Base-by-base conservation (phyloP, 306 rosid genomes). In the Hylodesmum podocarpum region DNA sequence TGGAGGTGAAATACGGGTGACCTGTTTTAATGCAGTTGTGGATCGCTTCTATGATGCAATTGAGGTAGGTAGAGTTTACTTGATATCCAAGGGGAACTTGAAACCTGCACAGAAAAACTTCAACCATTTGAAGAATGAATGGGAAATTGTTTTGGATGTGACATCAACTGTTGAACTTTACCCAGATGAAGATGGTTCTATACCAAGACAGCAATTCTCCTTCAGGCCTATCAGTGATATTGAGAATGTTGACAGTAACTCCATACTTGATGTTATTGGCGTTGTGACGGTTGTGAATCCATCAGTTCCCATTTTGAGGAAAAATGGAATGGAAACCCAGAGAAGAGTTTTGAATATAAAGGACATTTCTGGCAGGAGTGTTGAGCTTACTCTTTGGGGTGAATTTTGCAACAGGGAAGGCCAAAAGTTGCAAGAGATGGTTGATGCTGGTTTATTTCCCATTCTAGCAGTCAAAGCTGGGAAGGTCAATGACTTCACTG, bases 381-480 rank as follows among this genome's bases (percentile, higher is more conserved):
- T 92, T 64, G 94, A 92, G 84, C 75, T 90, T 22, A 90, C 94
- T 59, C 87, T 92, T 27, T 90, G 97, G 96, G 97, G 96, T 43
- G 96, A 92, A 21, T 84, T 90, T 61, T 92, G 96, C 86, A 88
- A 92, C 46, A 87, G 86, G 81, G 97, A 92, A 86, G 96, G 97
- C 66, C 89, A 88, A 79, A 65, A 73, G 77, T 82, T 90, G 74
- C 88, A 90, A 73, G 92, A 90, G 59, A 79, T 86, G 79, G 47
- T 83, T 28, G 82, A 83, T 70, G 59, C 82, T 40, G 90, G 91
- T 22, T 2, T 68, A 18, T 87, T 72, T 46, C 96, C 97, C 6
- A 88, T 88, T 81, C 73, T 92, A 76, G 97, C 95, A 59, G 93
- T 91, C 73, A 91, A 91, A 80, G 85, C 97, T 61, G 97, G 95